phyloP scores from a whole-genome alignment of 345 rosid genomes.

The Firmiana major region DNA sequence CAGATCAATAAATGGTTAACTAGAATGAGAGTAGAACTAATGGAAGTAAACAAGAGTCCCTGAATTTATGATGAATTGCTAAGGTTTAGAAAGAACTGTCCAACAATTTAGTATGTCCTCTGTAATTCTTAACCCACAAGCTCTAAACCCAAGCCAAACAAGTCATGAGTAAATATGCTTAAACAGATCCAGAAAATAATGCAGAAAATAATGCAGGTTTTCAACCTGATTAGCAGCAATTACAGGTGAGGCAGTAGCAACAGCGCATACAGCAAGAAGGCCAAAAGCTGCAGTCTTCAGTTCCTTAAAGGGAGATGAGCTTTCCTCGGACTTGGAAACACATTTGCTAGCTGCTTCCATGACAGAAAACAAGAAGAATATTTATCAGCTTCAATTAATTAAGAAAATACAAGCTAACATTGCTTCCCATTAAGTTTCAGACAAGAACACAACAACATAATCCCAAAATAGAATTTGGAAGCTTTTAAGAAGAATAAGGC shows the following conservation, averaged over 20 bases:
- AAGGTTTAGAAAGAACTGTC: background rate
- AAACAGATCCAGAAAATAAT: background rate
- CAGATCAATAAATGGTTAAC: background rate
- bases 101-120: background rate
- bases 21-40: background rate
- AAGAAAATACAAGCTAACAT: background rate
- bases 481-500: background rate
- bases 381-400: background rate
- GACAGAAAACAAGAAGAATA: constrained; percentile 14
- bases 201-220: background rate
- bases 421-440: background rate
- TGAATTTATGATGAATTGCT: background rate
- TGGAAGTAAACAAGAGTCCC: background rate
- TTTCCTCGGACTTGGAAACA: constrained; percentile 28
- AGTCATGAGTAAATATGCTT: background rate
- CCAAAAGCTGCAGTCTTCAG: constrained; percentile 64
- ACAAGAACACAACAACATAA: background rate
- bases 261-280: constrained; percentile 59
- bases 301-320: constrained; percentile 40
- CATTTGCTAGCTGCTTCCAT: constrained; percentile 34
- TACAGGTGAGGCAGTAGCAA: constrained; percentile 69
- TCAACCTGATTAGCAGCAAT: constrained; percentile 76
- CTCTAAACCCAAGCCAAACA: background rate
- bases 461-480: background rate
- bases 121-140: background rate